Conservation (phyloP, 495 filamentous ascomycete species). For the Hypomontagnella monticulosa region DNA sequence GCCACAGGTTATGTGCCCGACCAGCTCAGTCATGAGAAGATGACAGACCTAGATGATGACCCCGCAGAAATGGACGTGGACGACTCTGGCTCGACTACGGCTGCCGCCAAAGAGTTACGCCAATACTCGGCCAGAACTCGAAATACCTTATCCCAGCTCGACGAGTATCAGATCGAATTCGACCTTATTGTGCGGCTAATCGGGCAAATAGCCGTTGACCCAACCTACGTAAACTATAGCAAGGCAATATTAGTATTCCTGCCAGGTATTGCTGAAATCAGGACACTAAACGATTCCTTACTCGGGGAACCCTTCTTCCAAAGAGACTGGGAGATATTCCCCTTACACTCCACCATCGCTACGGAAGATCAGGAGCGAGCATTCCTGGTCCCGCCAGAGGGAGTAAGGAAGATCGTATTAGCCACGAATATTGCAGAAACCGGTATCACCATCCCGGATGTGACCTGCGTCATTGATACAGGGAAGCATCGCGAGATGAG, state of each 20-base stretch:
- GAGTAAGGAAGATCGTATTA: slow-evolving; percentile 87
- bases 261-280: slow-evolving; percentile 93
- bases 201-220: slow-evolving; percentile 72
- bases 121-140: slow-evolving; percentile 78
- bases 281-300: slow-evolving; percentile 84
- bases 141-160: slow-evolving; percentile 75
- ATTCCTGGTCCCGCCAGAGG: slow-evolving; percentile 83
- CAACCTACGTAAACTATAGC: slow-evolving; percentile 74
- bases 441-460: slow-evolving; percentile 95
- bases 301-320: slow-evolving; percentile 74
- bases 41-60: slow-evolving; percentile 66
- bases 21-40: slow-evolving; percentile 56
- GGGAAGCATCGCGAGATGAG: slow-evolving; percentile 97
- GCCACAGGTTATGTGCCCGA: slow-evolving; percentile 75
- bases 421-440: slow-evolving; percentile 98
- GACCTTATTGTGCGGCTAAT: slow-evolving; percentile 81
- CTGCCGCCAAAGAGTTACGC: slow-evolving; percentile 64
- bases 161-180: slow-evolving; percentile 89
- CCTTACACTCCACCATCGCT: slow-evolving; percentile 93
- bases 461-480: slow-evolving; percentile 93
- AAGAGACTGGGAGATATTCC: slow-evolving; percentile 78
- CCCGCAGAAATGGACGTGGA: slow-evolving; percentile 58
- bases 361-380: slow-evolving; percentile 95
- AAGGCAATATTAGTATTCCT: slow-evolving; percentile 94
- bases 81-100: slow-evolving; percentile 55